Evolutionary conservation across 495 filamentous ascomycete genomes (phyloP), one percentile per base, ranked within the genome.

Genomic region (Podospora bellae-mahoneyi): DNA sequence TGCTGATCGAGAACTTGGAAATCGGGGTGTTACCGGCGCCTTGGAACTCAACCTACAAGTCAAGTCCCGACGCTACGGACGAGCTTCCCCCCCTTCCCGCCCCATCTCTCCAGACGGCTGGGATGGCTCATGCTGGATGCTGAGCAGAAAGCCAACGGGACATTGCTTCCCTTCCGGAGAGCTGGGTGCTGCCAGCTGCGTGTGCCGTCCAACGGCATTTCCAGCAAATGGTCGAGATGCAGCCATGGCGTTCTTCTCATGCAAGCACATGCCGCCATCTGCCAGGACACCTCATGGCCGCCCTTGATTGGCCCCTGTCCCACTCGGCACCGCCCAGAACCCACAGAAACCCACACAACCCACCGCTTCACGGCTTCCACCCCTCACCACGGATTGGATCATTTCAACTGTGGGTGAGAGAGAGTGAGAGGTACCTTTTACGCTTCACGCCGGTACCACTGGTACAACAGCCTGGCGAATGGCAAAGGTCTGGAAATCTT

Each of bases 181-280:
- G 67, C 65, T 68, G 65, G 67, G 70, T 67, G 15, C 23, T 23
- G 64, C 57, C 28, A 18, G 30, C 44, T 23, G 30, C 48, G 30
- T 65, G 62, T 68, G 64, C 69, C 68, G 68, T 65, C 55, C 27
- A 63, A 32, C 53, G 55, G 54, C 65, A 56, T 67, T 66, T 67
- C 68, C 72, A 70, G 57, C 59, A 66, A 20, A 67, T 61, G 64
- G 57, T 67, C 69, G 57, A 68, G 71, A 68, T 75, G 73, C 73
- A 73, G 69, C 64, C 20, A 74, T 73, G 73, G 74, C 73, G 68
- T 73, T 72, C 66, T 70, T 19, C 23, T 63, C 60, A 69, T 72
- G 72, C 73, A 75, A 55, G 18, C 66, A 19, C 19, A 68, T 68
- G 63, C 68, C 66, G 66, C 66, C 68, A 54, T 68, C 64, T 73